Conservation (phyloP, 805 yeast species). For the Suhomyces emberorum region DNA sequence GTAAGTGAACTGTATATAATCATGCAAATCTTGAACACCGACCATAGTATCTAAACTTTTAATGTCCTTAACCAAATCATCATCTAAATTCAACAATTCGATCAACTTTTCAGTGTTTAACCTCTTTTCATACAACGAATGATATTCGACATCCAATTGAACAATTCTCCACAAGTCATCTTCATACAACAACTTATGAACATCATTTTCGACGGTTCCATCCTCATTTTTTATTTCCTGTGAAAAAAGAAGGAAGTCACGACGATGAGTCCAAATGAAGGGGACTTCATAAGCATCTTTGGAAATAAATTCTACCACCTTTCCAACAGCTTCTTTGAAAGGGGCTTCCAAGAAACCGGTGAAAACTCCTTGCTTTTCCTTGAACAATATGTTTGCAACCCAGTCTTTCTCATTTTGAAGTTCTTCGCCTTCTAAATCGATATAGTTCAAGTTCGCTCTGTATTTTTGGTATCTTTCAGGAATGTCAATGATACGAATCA, state of each 20-base stretch:
- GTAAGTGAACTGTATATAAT: constrained; percentile 72
- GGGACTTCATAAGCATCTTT: constrained; percentile 88
- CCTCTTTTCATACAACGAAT: constrained; percentile 75
- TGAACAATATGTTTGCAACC: constrained; percentile 64
- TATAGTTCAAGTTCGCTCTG: constrained; percentile 63
- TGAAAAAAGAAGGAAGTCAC: constrained; percentile 74
- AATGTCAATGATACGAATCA: constrained; percentile 77
- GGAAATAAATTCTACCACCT: constrained; percentile 66
- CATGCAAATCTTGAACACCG: constrained; percentile 83
- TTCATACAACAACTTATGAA: constrained; percentile 58
- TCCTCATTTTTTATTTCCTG: constrained; percentile 42
- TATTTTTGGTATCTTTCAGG: constrained; percentile 90
- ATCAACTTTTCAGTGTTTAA: constrained; percentile 57
- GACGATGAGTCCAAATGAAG: constrained; percentile 90
- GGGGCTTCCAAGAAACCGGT: constrained; percentile 42
- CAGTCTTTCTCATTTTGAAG: constrained; percentile 72
- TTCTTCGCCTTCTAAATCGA: constrained; percentile 68
- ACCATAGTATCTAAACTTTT: constrained; percentile 59
- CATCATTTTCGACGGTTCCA: constrained; percentile 31
- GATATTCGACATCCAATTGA: constrained; percentile 83
- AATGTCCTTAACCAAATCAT: constrained; percentile 54
- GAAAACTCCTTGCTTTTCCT: constrained; percentile 51
- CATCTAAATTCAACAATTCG: constrained; percentile 52
- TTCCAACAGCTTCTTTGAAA: constrained; percentile 67
- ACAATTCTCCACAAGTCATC: constrained; percentile 93